Evolutionary conservation across 176 grass and related monocot species (phyloP).

Genomic region (Oryza punctata): DNA sequence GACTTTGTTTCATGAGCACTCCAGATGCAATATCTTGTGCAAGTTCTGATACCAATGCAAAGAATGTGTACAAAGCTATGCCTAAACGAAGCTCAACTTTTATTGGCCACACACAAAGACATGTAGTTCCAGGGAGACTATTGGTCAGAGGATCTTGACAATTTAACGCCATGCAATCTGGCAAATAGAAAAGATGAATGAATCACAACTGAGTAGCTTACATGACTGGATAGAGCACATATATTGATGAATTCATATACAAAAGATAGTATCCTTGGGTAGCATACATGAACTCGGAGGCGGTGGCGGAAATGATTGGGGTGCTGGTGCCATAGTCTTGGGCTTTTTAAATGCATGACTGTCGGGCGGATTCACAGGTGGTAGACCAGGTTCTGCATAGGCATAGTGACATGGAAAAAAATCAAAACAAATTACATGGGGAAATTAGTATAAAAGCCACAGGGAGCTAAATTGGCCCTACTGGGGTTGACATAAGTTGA

Average conservation of each 20-base stretch:
- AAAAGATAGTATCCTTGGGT: constrained; percentile 21
- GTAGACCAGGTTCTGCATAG: constrained; percentile 57
- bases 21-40: constrained; percentile 83
- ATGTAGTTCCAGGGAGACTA: constrained; percentile 73
- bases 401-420: constrained; percentile 22
- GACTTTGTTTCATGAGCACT: constrained; percentile 75
- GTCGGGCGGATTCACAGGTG: constrained; percentile 43
- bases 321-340: constrained; percentile 46
- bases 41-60: constrained; percentile 76
- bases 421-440: neutral
- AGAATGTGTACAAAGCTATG: constrained; percentile 82
- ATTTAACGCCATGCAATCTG: constrained; percentile 67
- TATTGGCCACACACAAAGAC: constrained; percentile 81
- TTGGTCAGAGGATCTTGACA: constrained; percentile 82
- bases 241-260: constrained; percentile 28
- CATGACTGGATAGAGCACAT: neutral
- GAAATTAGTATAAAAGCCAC: constrained; percentile 1
- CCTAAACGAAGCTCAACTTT: constrained; percentile 80
- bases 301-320: constrained; percentile 59
- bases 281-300: constrained; percentile 72
- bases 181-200: constrained; percentile 35
- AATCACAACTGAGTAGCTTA: constrained; percentile 18
- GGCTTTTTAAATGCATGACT: constrained; percentile 44
- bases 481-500: constrained; percentile 16
- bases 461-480: neutral